Conservation (phyloP, 1,139 yeast genomes). For the Debaryomyces sp. region DNA sequence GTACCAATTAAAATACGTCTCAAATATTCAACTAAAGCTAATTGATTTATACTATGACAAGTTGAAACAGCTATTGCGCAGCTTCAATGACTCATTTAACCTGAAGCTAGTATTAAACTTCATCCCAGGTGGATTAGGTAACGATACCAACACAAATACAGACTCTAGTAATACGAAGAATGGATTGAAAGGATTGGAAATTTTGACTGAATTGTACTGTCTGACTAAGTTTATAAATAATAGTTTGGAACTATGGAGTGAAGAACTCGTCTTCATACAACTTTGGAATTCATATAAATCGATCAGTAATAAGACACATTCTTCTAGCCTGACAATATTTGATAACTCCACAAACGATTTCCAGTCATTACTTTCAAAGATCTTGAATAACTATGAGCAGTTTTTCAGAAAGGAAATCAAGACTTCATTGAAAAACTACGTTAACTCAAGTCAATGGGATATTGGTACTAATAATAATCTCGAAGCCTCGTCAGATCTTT, state of each 20-base stretch:
- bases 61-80: slow-evolving; percentile 47
- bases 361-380: slow-evolving; percentile 37
- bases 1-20: slow-evolving; percentile 68
- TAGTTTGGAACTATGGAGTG: slow-evolving; percentile 63
- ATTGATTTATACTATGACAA: slow-evolving; percentile 61
- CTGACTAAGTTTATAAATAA: slow-evolving; percentile 57
- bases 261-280: slow-evolving; percentile 64
- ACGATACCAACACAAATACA: slow-evolving; percentile 11
- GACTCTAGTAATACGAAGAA: slow-evolving; percentile 15
- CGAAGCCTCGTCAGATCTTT: slow-evolving; percentile 38
- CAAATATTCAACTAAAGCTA: slow-evolving; percentile 68
- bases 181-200: slow-evolving; percentile 47
- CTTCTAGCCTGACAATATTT: slow-evolving; percentile 51
- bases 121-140: slow-evolving; percentile 37
- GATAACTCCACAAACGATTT: slow-evolving; percentile 55
- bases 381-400: slow-evolving; percentile 40
- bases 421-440: slow-evolving; percentile 53
- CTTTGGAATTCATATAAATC: slow-evolving; percentile 53
- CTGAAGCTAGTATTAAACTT: slow-evolving; percentile 38
- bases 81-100: slow-evolving; percentile 48
- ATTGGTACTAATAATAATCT: slow-evolving; percentile 21
- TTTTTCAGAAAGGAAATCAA: slow-evolving; percentile 57
- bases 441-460: slow-evolving; percentile 44
- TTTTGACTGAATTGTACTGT: slow-evolving; percentile 62
- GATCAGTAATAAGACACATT: slow-evolving; percentile 20